Conservation (phyloP, 495 filamentous ascomycete genomes). For the Rostrohypoxylon terebratum region DNA sequence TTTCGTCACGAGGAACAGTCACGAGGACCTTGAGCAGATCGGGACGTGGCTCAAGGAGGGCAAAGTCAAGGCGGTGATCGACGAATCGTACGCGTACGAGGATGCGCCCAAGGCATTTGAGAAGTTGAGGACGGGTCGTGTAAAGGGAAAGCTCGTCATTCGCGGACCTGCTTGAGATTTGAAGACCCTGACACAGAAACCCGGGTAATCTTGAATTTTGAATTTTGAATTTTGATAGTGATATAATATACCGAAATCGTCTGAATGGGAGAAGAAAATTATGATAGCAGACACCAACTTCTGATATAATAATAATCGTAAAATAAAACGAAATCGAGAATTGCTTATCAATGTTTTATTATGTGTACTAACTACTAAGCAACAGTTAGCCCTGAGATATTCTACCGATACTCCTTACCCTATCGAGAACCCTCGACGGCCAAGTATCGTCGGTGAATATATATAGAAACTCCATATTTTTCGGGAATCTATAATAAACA, state of each 20-base stretch:
- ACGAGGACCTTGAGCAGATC: conserved; percentile 65
- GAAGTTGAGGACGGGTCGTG: conserved; percentile 69
- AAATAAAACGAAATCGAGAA: not conserved
- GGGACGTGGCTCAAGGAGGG: conserved; percentile 70
- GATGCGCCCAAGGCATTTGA: conserved; percentile 73
- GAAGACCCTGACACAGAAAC: not conserved
- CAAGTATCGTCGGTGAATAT: not conserved
- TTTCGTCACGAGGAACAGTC: conserved; percentile 54
- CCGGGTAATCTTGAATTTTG: too few relatives aligned
- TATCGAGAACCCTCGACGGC: not conserved
- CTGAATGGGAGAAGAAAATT: not conserved
- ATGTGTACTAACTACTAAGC: conserved; percentile 11
- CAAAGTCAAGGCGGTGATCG: conserved; percentile 70
- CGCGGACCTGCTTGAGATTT: conserved; percentile 51
- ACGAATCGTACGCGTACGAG: conserved; percentile 70
- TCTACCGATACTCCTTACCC: not conserved
- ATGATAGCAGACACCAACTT: not conserved
- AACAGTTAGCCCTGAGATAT: not conserved
- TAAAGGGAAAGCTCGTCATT: conserved; percentile 78
- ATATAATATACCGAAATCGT: not conserved
- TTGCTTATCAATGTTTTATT: conserved; percentile 21
- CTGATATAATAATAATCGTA: not conserved
- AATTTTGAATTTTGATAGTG: too few relatives aligned
- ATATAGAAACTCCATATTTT: not conserved
- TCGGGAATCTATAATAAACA: not conserved